A percentile compares a stretch with the other conserved stretches of the same genome.
Evolutionary conservation across 305 asterid species (phyloP).

Genomic region (Nicotiana rustica): DNA sequence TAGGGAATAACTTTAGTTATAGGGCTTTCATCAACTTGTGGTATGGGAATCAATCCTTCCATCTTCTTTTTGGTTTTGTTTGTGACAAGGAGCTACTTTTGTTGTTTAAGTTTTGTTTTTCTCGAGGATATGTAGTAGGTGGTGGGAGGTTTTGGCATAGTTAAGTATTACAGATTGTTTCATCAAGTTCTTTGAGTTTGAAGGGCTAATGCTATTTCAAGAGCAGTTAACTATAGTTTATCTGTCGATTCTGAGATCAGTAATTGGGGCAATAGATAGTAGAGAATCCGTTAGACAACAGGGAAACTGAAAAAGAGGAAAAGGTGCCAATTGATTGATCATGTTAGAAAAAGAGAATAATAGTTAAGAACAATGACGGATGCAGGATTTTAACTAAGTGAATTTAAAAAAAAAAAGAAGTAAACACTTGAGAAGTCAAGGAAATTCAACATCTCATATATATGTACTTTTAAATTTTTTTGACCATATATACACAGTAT

Average conservation of each 20-base stretch:
- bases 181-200: neutral
- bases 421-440: too few relatives aligned
- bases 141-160: neutral
- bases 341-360: too few relatives aligned
- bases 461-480: too few relatives aligned
- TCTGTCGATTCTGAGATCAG: neutral
- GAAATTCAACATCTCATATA: too few relatives aligned
- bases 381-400: too few relatives aligned
- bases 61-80: too few relatives aligned
- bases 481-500: too few relatives aligned
- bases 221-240: neutral
- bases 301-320: too few relatives aligned
- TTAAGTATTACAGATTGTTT: neutral
- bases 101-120: neutral
- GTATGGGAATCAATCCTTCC: neutral
- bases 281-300: too few relatives aligned
- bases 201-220: neutral
- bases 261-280: neutral
- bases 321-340: too few relatives aligned
- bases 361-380: too few relatives aligned
- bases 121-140: neutral
- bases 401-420: too few relatives aligned
- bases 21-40: conserved; percentile 41
- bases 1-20: conserved; percentile 42
- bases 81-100: neutral